Evolutionary conservation across 805 yeast species (phyloP), one percentile per base, ranked within the genome.

Genomic region (Metschnikowia picachoensis): DNA sequence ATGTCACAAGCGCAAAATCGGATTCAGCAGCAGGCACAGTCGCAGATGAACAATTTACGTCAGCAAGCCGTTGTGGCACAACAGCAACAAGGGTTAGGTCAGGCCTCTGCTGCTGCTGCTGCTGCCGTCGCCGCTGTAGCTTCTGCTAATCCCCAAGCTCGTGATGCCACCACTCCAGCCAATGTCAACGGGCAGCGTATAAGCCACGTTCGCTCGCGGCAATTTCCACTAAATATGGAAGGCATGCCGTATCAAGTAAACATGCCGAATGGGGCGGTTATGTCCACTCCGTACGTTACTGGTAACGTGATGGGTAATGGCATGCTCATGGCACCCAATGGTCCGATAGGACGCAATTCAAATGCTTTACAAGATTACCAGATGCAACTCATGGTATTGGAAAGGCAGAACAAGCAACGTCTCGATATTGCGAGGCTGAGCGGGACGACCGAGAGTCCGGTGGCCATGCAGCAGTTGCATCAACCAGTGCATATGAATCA

Each of bases 331-430:
- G 39, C 42, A 16, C 30, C 35, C 37, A 35, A 28, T 27, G 32
- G 41, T 52, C 54, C 40, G 36, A 49, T 53, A 27, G 58, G 52
- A 37, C 58, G 68, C 37, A 70, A 70, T 54, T 71, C 67, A 47
- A 76, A 74, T 57, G 91, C 92, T 1, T 67, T 87, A 34, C 87
- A 84, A 56, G 95, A 87, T 60, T 87, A 88, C 62, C 95, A 87
- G 62, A 82, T 80, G 72, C 92, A 87, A 63, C 68, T 87, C 53
- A 77, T 85, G 77, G 61, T 84, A 44, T 67, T 88, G 59, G 95
- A 87, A 57, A 79, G 79, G 52, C 91, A 86, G 60, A 87, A 85
- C 63, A 83, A 84, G 60, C 80, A 79, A 61, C 74, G 87, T 44
- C 67, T 85, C 41, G 82, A 78, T 55, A 76, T 73, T 43, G 80